Percentiles rank a stretch among this genome's conserved stretches.
phyloP scores from a whole-genome alignment of 352 stramenopile genomes.

The Phytophthora litchii region DNA sequence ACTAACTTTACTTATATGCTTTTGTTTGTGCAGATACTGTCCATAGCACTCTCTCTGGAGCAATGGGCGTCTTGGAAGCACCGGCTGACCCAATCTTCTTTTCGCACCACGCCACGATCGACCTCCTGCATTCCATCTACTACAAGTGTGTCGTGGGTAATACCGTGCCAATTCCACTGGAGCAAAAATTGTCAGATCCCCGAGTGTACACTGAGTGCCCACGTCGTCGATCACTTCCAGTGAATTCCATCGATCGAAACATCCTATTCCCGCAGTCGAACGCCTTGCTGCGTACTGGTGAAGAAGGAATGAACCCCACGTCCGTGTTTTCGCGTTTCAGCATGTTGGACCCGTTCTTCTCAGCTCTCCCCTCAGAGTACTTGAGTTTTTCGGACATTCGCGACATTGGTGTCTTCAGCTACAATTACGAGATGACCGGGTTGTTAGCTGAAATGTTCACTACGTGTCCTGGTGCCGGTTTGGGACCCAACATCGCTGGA shows the following conservation, averaged over 20 bases:
- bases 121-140: slow-evolving; percentile 87
- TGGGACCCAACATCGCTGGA: slow-evolving; percentile 21
- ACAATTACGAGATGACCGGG: slow-evolving; percentile 87
- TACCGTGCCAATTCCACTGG: slow-evolving; percentile 50
- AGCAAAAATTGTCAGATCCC: slow-evolving; percentile 63
- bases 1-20: slow-evolving; percentile 15
- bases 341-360: slow-evolving; percentile 62
- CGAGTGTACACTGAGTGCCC: slow-evolving; percentile 65
- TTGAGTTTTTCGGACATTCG: slow-evolving; percentile 74
- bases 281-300: slow-evolving; percentile 57
- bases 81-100: slow-evolving; percentile 88
- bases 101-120: slow-evolving; percentile 84
- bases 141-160: slow-evolving; percentile 83
- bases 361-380: slow-evolving; percentile 63
- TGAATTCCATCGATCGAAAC: slow-evolving; percentile 46
- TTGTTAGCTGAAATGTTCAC: slow-evolving; percentile 77
- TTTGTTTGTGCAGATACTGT: slow-evolving; percentile 64
- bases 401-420: slow-evolving; percentile 77
- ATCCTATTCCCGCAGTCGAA: slow-evolving; percentile 66
- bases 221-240: slow-evolving; percentile 42
- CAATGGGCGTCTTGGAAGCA: slow-evolving; percentile 77
- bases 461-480: slow-evolving; percentile 59
- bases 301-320: slow-evolving; percentile 39
- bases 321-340: slow-evolving; percentile 64
- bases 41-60: slow-evolving; percentile 70